Percentiles rank a stretch among this genome's conserved stretches.
phyloP scores from a whole-genome alignment of 139 green algal species.

The Tetraselmis chui region DNA sequence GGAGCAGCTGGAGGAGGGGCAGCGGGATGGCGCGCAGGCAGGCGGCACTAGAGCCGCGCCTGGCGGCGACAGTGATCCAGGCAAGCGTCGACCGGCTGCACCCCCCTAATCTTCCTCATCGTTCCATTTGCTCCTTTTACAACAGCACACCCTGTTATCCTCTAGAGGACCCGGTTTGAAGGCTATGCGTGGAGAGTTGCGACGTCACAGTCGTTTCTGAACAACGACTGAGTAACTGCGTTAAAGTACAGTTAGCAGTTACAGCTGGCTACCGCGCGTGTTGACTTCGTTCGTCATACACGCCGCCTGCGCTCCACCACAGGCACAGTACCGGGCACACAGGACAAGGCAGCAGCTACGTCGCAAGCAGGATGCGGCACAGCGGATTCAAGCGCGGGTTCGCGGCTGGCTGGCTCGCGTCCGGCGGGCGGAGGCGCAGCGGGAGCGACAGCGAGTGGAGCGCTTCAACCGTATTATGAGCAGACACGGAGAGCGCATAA shows the following conservation, averaged over 20 bases:
- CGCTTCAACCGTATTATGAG: neutral
- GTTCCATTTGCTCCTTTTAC: too few species aligned
- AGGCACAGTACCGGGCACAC: neutral
- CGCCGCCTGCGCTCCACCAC: neutral
- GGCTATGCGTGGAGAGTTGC: too few species aligned
- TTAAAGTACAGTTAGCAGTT: too few species aligned
- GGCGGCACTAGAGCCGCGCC: neutral
- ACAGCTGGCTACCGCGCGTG: neutral
- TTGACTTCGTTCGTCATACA: neutral
- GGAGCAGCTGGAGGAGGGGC: too few species aligned
- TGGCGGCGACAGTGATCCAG: neutral
- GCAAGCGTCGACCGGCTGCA: neutral
- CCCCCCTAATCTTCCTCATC: neutral
- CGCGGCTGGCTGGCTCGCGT: neutral
- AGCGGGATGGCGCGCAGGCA: neutral
- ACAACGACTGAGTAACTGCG: too few species aligned
- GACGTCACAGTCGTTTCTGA: too few species aligned
- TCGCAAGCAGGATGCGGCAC: neutral
- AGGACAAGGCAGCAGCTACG: neutral
- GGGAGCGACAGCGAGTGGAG: neutral
- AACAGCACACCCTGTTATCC: neutral
- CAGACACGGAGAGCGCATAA: neutral
- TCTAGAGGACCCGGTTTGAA: too few species aligned
- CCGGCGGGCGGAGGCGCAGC: neutral
- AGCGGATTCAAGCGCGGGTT: neutral